Percentiles rank a stretch among this genome's conserved stretches.
Evolutionary conservation across 2,329 filamentous ascomycete species (phyloP).

Genomic region (Ceratocystis colombiana): DNA sequence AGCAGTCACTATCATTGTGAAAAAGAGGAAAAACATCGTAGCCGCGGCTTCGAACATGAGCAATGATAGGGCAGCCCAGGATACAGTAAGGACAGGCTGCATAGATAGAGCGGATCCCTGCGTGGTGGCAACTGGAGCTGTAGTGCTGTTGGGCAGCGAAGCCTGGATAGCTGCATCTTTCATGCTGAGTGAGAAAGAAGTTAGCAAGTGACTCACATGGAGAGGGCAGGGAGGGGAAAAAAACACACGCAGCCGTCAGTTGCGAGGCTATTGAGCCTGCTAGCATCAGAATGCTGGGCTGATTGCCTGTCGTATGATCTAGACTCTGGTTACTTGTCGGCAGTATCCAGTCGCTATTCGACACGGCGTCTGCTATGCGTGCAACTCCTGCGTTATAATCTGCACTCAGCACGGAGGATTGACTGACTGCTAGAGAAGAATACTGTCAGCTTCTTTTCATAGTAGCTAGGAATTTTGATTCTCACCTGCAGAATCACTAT

Average conservation of each 20-base stretch:
- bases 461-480: neutral
- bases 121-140: slow-evolving; percentile 19
- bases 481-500: slow-evolving; percentile 5
- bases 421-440: neutral
- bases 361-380: slow-evolving; percentile 19
- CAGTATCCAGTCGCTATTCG: neutral
- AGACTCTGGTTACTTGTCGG: neutral
- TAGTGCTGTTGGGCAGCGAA: slow-evolving; percentile 2
- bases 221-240: neutral
- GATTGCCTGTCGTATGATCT: neutral
- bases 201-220: neutral
- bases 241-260: slow-evolving; percentile 29
- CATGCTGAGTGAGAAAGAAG: slow-evolving; percentile 17
- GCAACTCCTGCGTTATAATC: neutral
- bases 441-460: neutral
- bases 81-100: slow-evolving; percentile 28
- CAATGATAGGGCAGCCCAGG: slow-evolving; percentile 29
- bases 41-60: slow-evolving; percentile 28
- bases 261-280: slow-evolving; percentile 29
- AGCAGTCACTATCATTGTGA: slow-evolving; percentile 29
- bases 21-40: slow-evolving; percentile 27
- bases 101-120: slow-evolving; percentile 26
- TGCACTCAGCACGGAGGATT: neutral
- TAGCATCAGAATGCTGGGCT: slow-evolving; percentile 17
- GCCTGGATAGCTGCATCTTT: slow-evolving; percentile 1